Conservation (phyloP, 1,139 yeast species). For the Blastobotrys persicus region DNA sequence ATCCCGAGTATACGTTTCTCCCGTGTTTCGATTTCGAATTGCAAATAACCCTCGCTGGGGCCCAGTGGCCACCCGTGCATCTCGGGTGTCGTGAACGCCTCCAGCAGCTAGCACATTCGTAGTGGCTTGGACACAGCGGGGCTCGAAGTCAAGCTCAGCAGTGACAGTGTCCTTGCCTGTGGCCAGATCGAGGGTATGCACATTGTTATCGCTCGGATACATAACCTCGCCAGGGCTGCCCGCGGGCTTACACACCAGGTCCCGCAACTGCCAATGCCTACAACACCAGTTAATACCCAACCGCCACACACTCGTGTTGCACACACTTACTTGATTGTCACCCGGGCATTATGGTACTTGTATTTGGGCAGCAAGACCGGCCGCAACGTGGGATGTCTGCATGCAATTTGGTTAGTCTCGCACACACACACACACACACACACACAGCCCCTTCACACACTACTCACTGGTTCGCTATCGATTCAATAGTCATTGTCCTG, state of each 20-base stretch:
- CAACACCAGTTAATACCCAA: neutral
- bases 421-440: too few species aligned
- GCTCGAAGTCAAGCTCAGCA: conserved; percentile 55
- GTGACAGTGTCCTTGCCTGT: conserved; percentile 40
- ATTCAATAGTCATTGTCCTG: conserved; percentile 5
- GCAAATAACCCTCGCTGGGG: conserved; percentile 55
- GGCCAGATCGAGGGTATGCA: conserved; percentile 46
- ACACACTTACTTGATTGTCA: conserved; percentile 31
- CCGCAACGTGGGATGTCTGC: conserved; percentile 1
- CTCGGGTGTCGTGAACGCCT: conserved; percentile 49
- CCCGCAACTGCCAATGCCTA: conserved; percentile 84
- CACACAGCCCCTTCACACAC: neutral
- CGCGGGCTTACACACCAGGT: conserved; percentile 50
- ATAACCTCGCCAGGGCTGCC: conserved; percentile 43
- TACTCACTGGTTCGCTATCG: conserved; percentile 5
- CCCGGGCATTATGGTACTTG: conserved; percentile 27
- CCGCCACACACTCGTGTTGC: neutral
- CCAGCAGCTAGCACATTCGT: conserved; percentile 66
- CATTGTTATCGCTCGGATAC: conserved; percentile 49
- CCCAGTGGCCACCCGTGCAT: conserved; percentile 29
- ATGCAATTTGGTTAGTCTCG: neutral
- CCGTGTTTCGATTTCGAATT: conserved; percentile 50
- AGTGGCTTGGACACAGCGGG: conserved; percentile 65
- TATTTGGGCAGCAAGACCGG: conserved; percentile 25
- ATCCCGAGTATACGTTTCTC: conserved; percentile 49